A percentile compares a stretch with the other conserved stretches of the same genome.
phyloP scores from a whole-genome alignment of 2,329 filamentous ascomycete genomes.

The Cadophora sp. region DNA sequence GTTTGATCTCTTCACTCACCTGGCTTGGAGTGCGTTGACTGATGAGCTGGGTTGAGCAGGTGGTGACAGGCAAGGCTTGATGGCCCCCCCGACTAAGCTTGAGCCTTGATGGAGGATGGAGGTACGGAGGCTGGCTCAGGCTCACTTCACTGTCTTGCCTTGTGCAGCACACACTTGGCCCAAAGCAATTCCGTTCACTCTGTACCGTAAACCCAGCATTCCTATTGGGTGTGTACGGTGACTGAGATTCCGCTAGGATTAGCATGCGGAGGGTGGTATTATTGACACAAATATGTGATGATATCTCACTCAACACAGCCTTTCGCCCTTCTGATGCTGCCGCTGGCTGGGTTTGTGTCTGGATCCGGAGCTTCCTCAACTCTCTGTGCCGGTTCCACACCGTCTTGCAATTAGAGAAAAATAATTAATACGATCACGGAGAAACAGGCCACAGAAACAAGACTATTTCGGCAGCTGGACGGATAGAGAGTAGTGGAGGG shows the following conservation, averaged over 20 bases:
- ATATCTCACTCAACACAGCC: constrained; percentile 12
- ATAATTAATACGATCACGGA: constrained; percentile 8
- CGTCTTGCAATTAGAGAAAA: constrained; percentile 1
- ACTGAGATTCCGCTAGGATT: constrained; percentile 27
- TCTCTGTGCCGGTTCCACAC: constrained; percentile 13
- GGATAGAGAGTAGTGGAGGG: not conserved
- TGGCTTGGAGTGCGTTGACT: not conserved
- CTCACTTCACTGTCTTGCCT: constrained; percentile 14
- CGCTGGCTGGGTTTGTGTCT: not conserved
- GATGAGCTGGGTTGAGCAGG: constrained; percentile 5
- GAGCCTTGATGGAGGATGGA: too few relatives aligned
- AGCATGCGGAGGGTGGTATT: constrained; percentile 30
- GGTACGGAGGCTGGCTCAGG: not conserved
- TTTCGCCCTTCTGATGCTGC: too few relatives aligned
- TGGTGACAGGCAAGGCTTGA: constrained; percentile 10
- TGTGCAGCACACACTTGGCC: constrained; percentile 23
- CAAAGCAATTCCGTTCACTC: not conserved
- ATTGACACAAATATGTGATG: constrained; percentile 25
- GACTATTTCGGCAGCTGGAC: constrained; percentile 13
- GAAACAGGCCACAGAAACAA: constrained; percentile 12
- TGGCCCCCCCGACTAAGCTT: not conserved
- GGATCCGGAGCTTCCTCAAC: not conserved
- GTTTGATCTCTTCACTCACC: too few relatives aligned
- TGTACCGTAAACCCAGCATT: not conserved
- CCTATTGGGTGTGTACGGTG: constrained; percentile 20